Evolutionary conservation across 768 basidiomycete species (phyloP), one percentile per base, ranked within the genome.

Genomic region (Tricholomella constricta): DNA sequence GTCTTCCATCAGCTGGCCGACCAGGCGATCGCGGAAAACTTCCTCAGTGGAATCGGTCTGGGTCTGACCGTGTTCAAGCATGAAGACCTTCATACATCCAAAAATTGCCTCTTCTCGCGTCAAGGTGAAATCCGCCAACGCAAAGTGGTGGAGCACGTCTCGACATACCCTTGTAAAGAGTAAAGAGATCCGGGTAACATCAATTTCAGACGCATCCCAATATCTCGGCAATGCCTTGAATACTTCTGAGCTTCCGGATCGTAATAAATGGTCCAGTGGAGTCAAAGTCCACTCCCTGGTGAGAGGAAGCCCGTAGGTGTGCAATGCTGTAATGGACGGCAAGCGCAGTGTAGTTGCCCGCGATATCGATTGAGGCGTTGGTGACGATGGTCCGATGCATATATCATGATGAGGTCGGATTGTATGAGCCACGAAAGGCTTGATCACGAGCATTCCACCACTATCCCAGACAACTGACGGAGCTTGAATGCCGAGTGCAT

Each of bases 71-170:
- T 96, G 91, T 67, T 98, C 95, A 25, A 98, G 82, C 94, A 97
- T 95, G 70, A 93, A 94, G 14, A 97, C 83, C 58, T 91, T 91
- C 91, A 97, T 95, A 57, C 93, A 88, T 17, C 78, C 81, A 60
- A 94, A 88, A 4, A 89, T 74, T 1, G 78, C 71, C 56, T 87
- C 82, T 46, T 83, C 82, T 38, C 80, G 74, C 15, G 69, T 73
- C 63, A 85, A 65, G 7, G 73, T 67, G 52, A 81, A 78, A 20
- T 61, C 54, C 1, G 49, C 56, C 31, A 84, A 69, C 1, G 75
- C 73, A 61, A 78, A 77, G 9, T 62, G 64, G 14, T 62, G 56
- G 27, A 86, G 61, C 5, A 80, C 66, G 40, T 80, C 74, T 26
- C 79, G 78, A 9, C 75, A 69, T 12, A 81, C 68, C 36, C 76